Conservation (phyloP, 139 green algal species). For the Limnomonas spitsbergensis region DNA sequence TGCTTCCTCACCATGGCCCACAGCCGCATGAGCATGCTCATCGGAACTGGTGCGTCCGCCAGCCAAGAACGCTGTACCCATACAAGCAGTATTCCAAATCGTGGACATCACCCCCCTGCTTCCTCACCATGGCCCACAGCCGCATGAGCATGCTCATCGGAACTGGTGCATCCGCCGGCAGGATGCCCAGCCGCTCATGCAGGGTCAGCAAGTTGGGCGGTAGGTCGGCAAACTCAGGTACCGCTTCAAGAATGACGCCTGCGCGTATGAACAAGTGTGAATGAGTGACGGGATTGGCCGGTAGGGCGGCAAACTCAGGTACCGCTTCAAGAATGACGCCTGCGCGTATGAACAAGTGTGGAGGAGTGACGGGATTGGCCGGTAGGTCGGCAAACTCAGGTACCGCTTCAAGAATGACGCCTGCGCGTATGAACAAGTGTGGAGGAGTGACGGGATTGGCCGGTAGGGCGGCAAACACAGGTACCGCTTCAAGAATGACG, state of each 20-base stretch:
- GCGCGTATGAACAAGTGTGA: not conserved
- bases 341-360: constrained; percentile 14
- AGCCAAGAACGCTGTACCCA: not conserved
- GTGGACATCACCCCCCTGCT: constrained; percentile 34
- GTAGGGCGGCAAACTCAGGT: not conserved
- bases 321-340: not conserved
- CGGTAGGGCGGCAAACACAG: too few species aligned
- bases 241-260: not conserved
- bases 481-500: too few species aligned
- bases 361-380: too few species aligned
- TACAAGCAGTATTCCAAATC: not conserved
- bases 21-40: not conserved
- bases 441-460: too few species aligned
- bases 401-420: not conserved
- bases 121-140: constrained; percentile 58
- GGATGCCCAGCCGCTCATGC: constrained; percentile 48
- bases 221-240: constrained; percentile 5
- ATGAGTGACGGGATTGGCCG: not conserved
- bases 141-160: constrained; percentile 48
- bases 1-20: constrained; percentile 52
- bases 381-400: too few species aligned
- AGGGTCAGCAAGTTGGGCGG: constrained; percentile 19
- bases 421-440: constrained; percentile 13
- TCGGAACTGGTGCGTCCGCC: not conserved
- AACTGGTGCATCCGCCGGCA: constrained; percentile 61